Conservation (phyloP, 768 basidiomycete genomes). For the Trametes elegans region DNA sequence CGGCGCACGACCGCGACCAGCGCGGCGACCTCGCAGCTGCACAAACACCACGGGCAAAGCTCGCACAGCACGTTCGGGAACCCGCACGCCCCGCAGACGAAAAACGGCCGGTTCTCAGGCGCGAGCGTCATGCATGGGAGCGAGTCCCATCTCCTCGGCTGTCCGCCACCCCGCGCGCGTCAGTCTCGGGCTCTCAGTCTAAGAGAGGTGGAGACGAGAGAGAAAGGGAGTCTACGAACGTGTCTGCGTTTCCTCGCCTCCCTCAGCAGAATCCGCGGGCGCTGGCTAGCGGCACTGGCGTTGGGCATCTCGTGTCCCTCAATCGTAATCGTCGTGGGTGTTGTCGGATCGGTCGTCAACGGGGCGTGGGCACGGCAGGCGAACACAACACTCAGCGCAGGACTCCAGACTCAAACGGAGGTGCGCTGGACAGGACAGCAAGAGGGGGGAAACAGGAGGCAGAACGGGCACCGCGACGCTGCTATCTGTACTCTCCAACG, state of each 20-base stretch:
- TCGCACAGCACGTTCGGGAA: conserved; percentile 21
- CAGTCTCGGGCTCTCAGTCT: neutral
- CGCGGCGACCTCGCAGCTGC: conserved; percentile 14
- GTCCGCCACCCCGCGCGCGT: neutral
- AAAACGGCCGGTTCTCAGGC: conserved; percentile 24
- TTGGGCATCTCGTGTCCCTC: no score
- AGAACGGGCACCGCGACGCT: no score
- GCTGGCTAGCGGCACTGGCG: neutral
- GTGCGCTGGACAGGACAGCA: no score
- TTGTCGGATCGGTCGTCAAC: conserved; percentile 6
- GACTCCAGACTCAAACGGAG: neutral
- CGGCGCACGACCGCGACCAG: conserved; percentile 17
- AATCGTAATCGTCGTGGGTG: neutral
- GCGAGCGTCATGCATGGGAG: conserved; percentile 24
- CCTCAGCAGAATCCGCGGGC: conserved; percentile 17
- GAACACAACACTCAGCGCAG: neutral
- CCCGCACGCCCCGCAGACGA: conserved; percentile 22
- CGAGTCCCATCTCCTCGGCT: conserved; percentile 28
- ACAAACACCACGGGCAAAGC: conserved; percentile 27
- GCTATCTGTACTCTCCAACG: no score
- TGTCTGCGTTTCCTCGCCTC: conserved; percentile 18
- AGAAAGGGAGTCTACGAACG: conserved; percentile 13
- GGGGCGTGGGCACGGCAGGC: neutral
- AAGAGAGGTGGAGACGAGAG: neutral
- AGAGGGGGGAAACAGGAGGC: neutral